Evolutionary conservation across 2,329 filamentous ascomycete genomes (phyloP).

Genomic region (Talaromyces sp.): DNA sequence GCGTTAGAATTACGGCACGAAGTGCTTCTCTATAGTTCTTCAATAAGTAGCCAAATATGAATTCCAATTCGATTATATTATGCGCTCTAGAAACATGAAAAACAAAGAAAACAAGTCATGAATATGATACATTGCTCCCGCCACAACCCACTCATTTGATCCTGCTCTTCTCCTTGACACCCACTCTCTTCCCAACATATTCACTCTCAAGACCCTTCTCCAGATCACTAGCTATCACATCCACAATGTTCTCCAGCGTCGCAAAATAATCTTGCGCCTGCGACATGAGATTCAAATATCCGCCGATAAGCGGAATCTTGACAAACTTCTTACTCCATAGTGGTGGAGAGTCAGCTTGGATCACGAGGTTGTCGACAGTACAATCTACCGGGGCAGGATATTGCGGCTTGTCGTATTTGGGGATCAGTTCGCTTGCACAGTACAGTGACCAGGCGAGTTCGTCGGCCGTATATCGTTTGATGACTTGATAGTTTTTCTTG

Average conservation of each 20-base stretch:
- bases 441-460: slow-evolving; percentile 25
- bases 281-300: slow-evolving; percentile 19
- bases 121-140: background rate
- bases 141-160: slow-evolving; percentile 6
- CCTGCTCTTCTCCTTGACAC: slow-evolving; percentile 16
- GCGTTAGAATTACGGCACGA: background rate
- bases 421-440: slow-evolving; percentile 22
- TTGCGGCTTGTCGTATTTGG: slow-evolving; percentile 21
- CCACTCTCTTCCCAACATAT: slow-evolving; percentile 18
- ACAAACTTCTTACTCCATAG: slow-evolving; percentile 17
- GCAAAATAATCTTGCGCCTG: slow-evolving; percentile 18
- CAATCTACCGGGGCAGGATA: slow-evolving; percentile 20
- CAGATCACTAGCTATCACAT: slow-evolving; percentile 21
- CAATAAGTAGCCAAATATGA: background rate
- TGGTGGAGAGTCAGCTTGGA: slow-evolving; percentile 16
- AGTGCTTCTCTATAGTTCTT: background rate
- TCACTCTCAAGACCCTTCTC: slow-evolving; percentile 16
- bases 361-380: slow-evolving; percentile 23
- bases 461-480: slow-evolving; percentile 21
- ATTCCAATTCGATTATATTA: background rate
- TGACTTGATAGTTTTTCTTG: slow-evolving; percentile 22
- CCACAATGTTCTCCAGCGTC: slow-evolving; percentile 19
- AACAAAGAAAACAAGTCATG: background rate
- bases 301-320: slow-evolving; percentile 17
- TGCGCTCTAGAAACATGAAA: background rate